These are phyloP conservation scores for Nannochloris sp. DNA, from an alignment of 139 green algal genomes.

Conservation along the genomic window DNA sequence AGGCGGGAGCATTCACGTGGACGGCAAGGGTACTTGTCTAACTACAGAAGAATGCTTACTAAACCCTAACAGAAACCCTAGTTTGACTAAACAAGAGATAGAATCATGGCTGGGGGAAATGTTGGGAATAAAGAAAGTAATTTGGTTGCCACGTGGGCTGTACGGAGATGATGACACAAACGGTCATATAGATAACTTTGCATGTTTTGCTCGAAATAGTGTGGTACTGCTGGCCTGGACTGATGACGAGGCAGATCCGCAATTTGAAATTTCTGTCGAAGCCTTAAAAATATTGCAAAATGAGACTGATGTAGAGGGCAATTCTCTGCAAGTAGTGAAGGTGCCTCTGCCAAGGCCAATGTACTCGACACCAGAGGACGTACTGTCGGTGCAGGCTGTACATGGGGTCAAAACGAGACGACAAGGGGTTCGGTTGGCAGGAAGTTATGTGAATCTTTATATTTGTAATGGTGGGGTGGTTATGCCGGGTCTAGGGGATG, in stretches of 20 bases:
- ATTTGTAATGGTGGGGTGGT: constrained; percentile 60
- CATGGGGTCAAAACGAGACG: constrained; percentile 29
- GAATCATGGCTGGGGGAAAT: constrained; percentile 48
- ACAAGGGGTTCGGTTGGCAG: constrained; percentile 39
- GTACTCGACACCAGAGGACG: constrained; percentile 38
- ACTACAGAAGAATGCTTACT: constrained; percentile 76
- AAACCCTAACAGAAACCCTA: constrained; percentile 64
- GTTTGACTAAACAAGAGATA: constrained; percentile 50
- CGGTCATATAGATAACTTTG: constrained; percentile 76
- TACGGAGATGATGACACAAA: constrained; percentile 49
- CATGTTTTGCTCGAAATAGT: constrained; percentile 56
- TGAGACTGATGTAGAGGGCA: constrained; percentile 45
- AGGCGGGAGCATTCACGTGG: constrained; percentile 53
- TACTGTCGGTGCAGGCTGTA: constrained; percentile 14
- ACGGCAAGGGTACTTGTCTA: constrained; percentile 61
- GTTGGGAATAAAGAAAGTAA: constrained; percentile 52
- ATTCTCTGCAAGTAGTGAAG: constrained; percentile 55
- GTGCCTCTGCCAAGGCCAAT: constrained; percentile 51
- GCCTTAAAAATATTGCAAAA: constrained; percentile 28
- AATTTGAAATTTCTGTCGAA: constrained; percentile 31
- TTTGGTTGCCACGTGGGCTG: constrained; percentile 64
- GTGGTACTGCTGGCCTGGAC: constrained; percentile 66
- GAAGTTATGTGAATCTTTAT: constrained; percentile 75
- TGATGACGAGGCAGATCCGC: constrained; percentile 53
- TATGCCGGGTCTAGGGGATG: constrained; percentile 31